Evolutionary conservation across 257 asterid genomes (phyloP), one percentile per base, ranked within the genome.

Genomic region (Solanum gandarillasii): DNA sequence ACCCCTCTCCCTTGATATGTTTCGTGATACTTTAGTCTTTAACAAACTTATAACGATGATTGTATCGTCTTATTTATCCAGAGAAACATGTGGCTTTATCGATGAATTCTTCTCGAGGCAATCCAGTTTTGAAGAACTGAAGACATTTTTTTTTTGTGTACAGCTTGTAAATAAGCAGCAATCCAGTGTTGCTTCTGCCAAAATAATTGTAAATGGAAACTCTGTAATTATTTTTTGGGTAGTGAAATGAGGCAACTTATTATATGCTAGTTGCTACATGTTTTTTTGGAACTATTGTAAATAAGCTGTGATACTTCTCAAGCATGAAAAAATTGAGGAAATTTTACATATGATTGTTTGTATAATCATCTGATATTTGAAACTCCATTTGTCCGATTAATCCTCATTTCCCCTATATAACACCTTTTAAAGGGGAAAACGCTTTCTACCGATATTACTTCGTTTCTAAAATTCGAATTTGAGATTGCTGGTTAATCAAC

Each of bases 91-190:
- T 39, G n/a, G 87, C 87, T 3, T 5, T 85, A 71, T 85, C 87
- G 32, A 39, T 52, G 67, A 68, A 68, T 68, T 68, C 87, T 21
- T 85, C 87, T 68, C 21, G 82, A 68, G 65, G 87, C 79, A 71
- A 39, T 39, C 87, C 32, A 68, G 31, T 35, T 85, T 68, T 68
- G 43, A 68, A 68, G 67, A 85, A 85, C 29, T 67, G 79, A 65
- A 71, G 46, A 68, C 43, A 39, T 1, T 82, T 23, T 27, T 46
- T 84, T 84, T 62, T 67, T 72, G 79, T 68, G 87, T 85, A 85
- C 67, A 85, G 87, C 67, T 68, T 82, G 86, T 82, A 82, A 52
- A 82, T 82, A 82, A 82, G 86, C 46, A 82, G 46, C 71, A 82
- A 55, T 29, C 43, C 43, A 82, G 41, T 48, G 10, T 82, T 82